These are phyloP conservation scores for Pleurozium schreberi DNA, from an alignment of 225 moss, liverwort and hornwort genomes.

Conservation along the genomic window DNA sequence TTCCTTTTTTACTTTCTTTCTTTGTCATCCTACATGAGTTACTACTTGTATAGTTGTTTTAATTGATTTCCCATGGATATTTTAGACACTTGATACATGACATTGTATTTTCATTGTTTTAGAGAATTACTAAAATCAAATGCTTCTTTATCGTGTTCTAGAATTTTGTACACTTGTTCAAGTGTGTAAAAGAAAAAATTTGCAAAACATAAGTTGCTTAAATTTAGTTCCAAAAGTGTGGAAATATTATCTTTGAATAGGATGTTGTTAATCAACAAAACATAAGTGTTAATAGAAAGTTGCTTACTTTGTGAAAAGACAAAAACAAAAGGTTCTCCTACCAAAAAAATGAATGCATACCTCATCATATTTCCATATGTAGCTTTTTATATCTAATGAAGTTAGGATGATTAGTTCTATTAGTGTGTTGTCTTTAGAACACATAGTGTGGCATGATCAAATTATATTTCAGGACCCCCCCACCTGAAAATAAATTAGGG, in stretches of 20 bases:
- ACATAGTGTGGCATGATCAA: too few relatives aligned
- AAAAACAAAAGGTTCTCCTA: neutral
- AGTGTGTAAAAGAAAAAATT: neutral
- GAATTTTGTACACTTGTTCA: neutral
- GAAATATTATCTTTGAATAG: neutral
- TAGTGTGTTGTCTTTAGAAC: accelerated
- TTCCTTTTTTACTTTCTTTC: neutral
- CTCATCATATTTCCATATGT: neutral
- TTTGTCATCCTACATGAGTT: constrained; percentile 12
- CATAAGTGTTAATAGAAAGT: neutral
- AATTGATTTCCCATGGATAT: neutral
- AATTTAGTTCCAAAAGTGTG: neutral
- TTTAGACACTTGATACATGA: neutral
- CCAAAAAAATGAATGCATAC: neutral
- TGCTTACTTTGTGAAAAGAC: neutral
- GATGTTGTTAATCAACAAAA: neutral
- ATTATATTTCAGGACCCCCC: too few relatives aligned
- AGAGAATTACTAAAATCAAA: too few relatives aligned
- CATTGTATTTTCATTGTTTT: neutral
- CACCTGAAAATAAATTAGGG: too few relatives aligned
- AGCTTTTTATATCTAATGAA: neutral
- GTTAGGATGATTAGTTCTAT: neutral
- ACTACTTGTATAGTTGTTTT: neutral
- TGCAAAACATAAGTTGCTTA: neutral
- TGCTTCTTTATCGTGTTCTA: accelerated